phyloP scores from a whole-genome alignment of 1,284 basidiomycete genomes.

The Hymenochaete sp. region DNA sequence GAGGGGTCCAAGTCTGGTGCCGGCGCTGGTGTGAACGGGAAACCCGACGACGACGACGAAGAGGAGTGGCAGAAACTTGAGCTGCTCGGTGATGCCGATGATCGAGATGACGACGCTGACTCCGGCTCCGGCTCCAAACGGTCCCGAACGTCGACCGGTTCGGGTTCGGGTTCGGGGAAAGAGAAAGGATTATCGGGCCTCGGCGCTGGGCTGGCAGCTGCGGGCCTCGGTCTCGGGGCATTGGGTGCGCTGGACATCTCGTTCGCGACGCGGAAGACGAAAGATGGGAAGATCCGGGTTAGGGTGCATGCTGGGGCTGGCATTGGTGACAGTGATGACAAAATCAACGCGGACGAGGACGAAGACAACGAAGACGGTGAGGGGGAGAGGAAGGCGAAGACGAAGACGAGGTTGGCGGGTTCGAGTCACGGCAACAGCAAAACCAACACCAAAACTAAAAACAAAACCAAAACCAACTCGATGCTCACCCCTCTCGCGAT shows the following conservation, averaged over 20 bases:
- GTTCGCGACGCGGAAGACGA: conserved; percentile 52
- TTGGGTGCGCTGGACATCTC: conserved; percentile 60
- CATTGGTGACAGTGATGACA: background rate
- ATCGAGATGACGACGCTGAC: too few species aligned
- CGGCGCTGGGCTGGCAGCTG: too few species aligned
- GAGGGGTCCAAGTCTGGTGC: too few species aligned
- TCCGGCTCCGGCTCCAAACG: too few species aligned
- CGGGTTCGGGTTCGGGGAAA: too few species aligned
- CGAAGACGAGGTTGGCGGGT: background rate
- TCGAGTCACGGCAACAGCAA: background rate
- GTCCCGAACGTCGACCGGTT: too few species aligned
- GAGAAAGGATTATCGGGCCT: too few species aligned
- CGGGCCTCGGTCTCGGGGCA: conserved; percentile 24
- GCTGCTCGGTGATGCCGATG: conserved; percentile 34
- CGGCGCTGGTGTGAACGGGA: conserved; percentile 20
- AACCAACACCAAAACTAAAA: background rate
- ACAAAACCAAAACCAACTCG: background rate
- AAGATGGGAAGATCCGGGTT: conserved; percentile 65
- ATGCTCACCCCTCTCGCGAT: conserved; percentile 4
- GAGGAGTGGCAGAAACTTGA: conserved; percentile 37
- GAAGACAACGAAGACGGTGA: background rate
- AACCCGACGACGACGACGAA: conserved; percentile 1
- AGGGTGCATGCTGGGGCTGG: conserved; percentile 46
- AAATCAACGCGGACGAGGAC: background rate
- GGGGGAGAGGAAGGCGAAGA: background rate